A percentile compares a stretch with the other conserved stretches of the same genome.
phyloP scores from a whole-genome alignment of 192 early-diverging fungal species.

The Coemansia erecta region DNA sequence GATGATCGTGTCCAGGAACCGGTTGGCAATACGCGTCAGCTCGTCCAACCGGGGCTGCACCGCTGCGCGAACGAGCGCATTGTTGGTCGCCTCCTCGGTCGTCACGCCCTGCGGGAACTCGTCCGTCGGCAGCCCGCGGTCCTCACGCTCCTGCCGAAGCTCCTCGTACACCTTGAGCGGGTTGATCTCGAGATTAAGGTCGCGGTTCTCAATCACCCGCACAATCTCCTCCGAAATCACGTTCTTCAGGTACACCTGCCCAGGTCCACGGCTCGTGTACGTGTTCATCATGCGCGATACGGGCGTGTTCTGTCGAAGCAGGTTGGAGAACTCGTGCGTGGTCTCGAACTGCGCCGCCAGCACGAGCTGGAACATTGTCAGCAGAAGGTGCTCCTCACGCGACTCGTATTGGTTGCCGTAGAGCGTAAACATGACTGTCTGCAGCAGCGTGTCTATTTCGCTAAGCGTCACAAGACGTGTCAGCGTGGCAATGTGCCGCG shows the following conservation, averaged over 20 bases:
- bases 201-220: constrained; percentile 73
- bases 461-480: constrained; percentile 78
- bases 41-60: constrained; percentile 76
- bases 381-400: constrained; percentile 89
- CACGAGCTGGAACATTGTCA: constrained; percentile 96
- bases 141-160: constrained; percentile 36
- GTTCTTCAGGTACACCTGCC: constrained; percentile 89
- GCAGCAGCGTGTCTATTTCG: constrained; percentile 91
- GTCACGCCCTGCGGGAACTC: constrained; percentile 74
- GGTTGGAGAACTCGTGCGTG: constrained; percentile 82
- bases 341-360: constrained; percentile 90
- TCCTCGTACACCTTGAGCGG: constrained; percentile 77
- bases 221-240: constrained; percentile 80
- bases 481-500: constrained; percentile 84
- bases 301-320: constrained; percentile 92
- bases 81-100: constrained; percentile 74
- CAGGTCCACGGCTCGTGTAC: constrained; percentile 89
- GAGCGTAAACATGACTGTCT: constrained; percentile 95
- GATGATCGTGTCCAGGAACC: constrained; percentile 85
- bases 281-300: constrained; percentile 99
- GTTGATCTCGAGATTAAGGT: constrained; percentile 91
- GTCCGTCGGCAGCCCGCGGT: constrained; percentile 29
- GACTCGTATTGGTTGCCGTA: constrained; percentile 97
- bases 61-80: constrained; percentile 82
- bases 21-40: constrained; percentile 82